These are phyloP conservation scores for Pouteria glomerata DNA, from an alignment of 148 eudicot species.

Conservation along the genomic window DNA sequence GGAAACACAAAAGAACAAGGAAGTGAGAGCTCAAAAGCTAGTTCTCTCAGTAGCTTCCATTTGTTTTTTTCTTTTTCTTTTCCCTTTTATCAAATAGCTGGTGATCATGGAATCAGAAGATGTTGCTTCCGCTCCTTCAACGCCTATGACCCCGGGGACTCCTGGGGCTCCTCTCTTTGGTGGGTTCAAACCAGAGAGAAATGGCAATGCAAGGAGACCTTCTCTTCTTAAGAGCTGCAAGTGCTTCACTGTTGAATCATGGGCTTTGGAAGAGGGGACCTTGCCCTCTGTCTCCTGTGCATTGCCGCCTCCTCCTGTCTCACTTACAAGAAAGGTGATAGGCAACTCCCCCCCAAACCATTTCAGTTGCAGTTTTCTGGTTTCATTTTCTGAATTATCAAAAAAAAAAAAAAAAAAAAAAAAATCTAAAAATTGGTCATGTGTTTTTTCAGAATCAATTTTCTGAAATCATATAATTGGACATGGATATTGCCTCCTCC, in stretches of 20 bases:
- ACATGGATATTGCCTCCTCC: too few relatives aligned
- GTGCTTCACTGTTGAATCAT: slow-evolving; percentile 69
- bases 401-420: too few relatives aligned
- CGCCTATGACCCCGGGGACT: slow-evolving; percentile 64
- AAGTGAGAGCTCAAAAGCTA: background rate
- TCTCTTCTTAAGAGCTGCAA: slow-evolving; percentile 60
- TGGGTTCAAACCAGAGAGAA: slow-evolving; percentile 40
- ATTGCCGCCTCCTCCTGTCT: slow-evolving; percentile 74
- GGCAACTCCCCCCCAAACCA: too few relatives aligned
- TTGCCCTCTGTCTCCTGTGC: slow-evolving; percentile 69
- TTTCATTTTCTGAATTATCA: too few relatives aligned
- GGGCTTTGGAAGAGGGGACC: slow-evolving; percentile 68
- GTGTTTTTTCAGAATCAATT: too few relatives aligned
- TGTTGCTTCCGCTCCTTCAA: slow-evolving; percentile 59
- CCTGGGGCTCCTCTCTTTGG: slow-evolving; percentile 81
- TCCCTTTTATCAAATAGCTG: background rate
- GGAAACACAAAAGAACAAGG: background rate
- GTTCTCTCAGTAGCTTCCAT: background rate
- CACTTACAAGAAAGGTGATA: slow-evolving; percentile 80
- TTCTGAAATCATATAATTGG: too few relatives aligned
- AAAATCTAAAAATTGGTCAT: too few relatives aligned
- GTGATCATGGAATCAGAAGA: slow-evolving; percentile 52
- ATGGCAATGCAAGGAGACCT: slow-evolving; percentile 20
- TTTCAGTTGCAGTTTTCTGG: too few relatives aligned
- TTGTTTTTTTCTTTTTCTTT: background rate